Evolutionary conservation across 306 rosid genomes (phyloP), one percentile per base, ranked within the genome.

Genomic region (Canavalia gladiata): DNA sequence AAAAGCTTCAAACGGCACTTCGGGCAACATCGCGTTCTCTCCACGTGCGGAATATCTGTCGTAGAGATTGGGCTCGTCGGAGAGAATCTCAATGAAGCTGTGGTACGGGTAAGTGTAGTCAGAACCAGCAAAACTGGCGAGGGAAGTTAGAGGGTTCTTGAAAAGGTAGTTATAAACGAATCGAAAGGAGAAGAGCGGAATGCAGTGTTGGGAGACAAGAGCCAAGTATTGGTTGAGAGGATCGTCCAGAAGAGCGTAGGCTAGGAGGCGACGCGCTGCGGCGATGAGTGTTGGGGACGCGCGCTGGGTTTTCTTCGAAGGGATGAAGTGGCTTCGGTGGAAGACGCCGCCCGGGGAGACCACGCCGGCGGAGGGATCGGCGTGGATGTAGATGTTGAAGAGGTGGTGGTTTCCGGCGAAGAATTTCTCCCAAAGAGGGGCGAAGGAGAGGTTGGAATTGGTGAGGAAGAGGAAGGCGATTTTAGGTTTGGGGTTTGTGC

Each of bases 401-500:
- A 90, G 89, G 56, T 81, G 74, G 2, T 29, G 33, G 80, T 87
- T 68, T 7, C 81, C 42, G 0, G 55, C 8, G 86, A 91, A 89
- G 88, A 89, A 91, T 1, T 72, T 78, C 8, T 88, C 83, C 96
- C 93, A 91, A 5, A 91, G 52, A 5, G 93, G 92, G 41, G 92
- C 66, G 74, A 91, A 91, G 13, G 87, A 33, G 81, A 89, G 92
- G 73, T 91, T 90, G 5, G 96, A 66, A 72, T 89, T 91, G 0
- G 96, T 91, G 74, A 91, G 93, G 75, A 91, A 89, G 3, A 91
- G 96, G 77, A 91, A 91, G 18, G 96, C 93, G 59, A 91, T 88
- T 54, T 91, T 91, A 47, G 93, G 91, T 1, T 82, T 87, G 1
- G 90, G 83, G 73, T 85, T 83, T 0, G 84, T n/a, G 56, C 60